A percentile compares a stretch with the other conserved stretches of the same genome.
Conservation (phyloP, 805 yeast genomes). For the Scheffersomyces stipitis region DNA sequence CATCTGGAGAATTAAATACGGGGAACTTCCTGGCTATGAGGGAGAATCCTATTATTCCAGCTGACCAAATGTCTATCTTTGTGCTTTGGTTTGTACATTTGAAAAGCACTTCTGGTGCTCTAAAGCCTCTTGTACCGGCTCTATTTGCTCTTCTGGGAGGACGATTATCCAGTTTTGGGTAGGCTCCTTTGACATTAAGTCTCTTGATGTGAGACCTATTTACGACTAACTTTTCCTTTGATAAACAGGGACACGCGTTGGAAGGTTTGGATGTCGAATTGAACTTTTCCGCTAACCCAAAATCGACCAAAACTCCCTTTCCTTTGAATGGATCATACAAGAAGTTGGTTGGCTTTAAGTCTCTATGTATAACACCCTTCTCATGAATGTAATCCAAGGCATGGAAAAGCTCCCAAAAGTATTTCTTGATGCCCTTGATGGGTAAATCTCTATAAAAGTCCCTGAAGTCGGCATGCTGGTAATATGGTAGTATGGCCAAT, state of each 20-base stretch:
- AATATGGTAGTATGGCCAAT: conserved; percentile 87
- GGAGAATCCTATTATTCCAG: conserved; percentile 83
- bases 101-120: conserved; percentile 91
- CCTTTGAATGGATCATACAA: conserved; percentile 64
- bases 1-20: conserved; percentile 91
- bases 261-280: conserved; percentile 15
- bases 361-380: conserved; percentile 43
- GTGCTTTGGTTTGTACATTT: conserved; percentile 83
- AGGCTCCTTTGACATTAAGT: conserved; percentile 48
- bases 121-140: conserved; percentile 93
- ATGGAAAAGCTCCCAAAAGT: conserved; percentile 74
- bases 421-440: conserved; percentile 72
- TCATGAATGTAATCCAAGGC: conserved; percentile 65
- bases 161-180: conserved; percentile 82
- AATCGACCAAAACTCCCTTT: conserved; percentile 84
- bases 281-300: conserved; percentile 80
- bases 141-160: conserved; percentile 92
- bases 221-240: conserved; percentile 29
- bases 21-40: conserved; percentile 82
- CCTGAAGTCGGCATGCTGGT: conserved; percentile 86
- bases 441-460: conserved; percentile 81
- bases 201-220: conserved; percentile 19
- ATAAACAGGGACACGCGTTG: conserved; percentile 57
- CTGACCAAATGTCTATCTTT: conserved; percentile 89
- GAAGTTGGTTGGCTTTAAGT: conserved; percentile 60